Percentiles rank a stretch among this genome's conserved stretches.
These are phyloP conservation scores for Chlamydomonas schloesseri DNA, from an alignment of 139 green algal genomes.

Conservation along the genomic window DNA sequence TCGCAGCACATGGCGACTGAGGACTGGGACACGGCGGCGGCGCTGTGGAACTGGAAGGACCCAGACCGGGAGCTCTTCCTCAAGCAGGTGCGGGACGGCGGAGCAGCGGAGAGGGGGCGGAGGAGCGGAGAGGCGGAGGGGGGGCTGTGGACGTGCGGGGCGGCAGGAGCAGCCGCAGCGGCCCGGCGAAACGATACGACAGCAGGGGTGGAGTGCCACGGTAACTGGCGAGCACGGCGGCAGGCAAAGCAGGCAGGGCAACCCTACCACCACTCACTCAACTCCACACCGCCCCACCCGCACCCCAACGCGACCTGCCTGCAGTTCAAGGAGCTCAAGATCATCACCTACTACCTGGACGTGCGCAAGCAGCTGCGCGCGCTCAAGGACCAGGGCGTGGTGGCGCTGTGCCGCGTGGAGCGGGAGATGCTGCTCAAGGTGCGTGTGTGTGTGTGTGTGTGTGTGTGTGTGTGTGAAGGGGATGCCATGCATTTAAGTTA, in stretches of 20 bases:
- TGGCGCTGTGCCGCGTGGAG: conserved; percentile 60
- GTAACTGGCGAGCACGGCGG: no score
- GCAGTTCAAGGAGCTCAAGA: conserved; percentile 62
- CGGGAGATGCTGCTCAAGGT: conserved; percentile 70
- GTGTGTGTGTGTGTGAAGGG: no score
- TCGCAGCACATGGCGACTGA: conserved; percentile 21
- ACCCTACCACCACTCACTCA: no score
- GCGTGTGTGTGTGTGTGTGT: neutral
- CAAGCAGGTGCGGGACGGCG: conserved; percentile 2
- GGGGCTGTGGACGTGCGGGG: no score
- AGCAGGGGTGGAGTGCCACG: no score
- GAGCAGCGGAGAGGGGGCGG: no score
- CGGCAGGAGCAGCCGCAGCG: neutral
- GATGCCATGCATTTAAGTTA: no score
- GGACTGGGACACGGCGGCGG: conserved; percentile 34
- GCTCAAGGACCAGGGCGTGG: conserved; percentile 48
- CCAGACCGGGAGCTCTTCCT: conserved; percentile 40
- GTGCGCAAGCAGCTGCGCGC: conserved; percentile 60
- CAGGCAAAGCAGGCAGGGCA: no score
- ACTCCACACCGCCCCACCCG: conserved; percentile 4
- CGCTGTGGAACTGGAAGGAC: conserved; percentile 52
- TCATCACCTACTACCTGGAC: conserved; percentile 63
- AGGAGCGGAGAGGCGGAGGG: no score
- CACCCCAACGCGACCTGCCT: no score
- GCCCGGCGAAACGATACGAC: no score